Conservation (phyloP, 345 rosid genomes). For the Salix exigua region DNA sequence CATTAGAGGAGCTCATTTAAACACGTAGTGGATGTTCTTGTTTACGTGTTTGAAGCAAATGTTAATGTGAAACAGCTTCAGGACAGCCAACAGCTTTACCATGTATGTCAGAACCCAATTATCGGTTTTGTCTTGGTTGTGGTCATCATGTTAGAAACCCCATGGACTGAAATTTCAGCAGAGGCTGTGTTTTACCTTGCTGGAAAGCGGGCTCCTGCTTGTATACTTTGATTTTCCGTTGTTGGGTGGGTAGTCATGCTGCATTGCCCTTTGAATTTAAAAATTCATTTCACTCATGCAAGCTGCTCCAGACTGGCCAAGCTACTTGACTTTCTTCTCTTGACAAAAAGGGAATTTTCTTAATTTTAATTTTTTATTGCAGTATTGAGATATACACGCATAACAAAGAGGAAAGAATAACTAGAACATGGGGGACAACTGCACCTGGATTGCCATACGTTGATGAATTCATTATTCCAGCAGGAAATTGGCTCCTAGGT, state of each 20-base stretch:
- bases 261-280: background rate
- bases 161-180: background rate
- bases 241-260: background rate
- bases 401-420: constrained; percentile 87
- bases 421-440: constrained; percentile 94
- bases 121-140: background rate
- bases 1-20: background rate
- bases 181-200: background rate
- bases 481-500: constrained; percentile 95
- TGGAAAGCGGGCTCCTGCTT: background rate
- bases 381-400: constrained; percentile 90
- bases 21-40: background rate
- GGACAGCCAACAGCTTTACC: background rate
- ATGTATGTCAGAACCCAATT: background rate
- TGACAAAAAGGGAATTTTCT: background rate
- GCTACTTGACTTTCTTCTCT: background rate
- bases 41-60: background rate
- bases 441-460: constrained; percentile 87
- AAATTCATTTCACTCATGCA: background rate
- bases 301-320: background rate
- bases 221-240: background rate
- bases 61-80: background rate
- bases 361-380: constrained; percentile 13
- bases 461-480: constrained; percentile 61
- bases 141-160: background rate